A percentile compares a stretch with the other conserved stretches of the same genome.
phyloP scores from a whole-genome alignment of 2,329 filamentous ascomycete genomes.

The Coniochaeta ligniaria region DNA sequence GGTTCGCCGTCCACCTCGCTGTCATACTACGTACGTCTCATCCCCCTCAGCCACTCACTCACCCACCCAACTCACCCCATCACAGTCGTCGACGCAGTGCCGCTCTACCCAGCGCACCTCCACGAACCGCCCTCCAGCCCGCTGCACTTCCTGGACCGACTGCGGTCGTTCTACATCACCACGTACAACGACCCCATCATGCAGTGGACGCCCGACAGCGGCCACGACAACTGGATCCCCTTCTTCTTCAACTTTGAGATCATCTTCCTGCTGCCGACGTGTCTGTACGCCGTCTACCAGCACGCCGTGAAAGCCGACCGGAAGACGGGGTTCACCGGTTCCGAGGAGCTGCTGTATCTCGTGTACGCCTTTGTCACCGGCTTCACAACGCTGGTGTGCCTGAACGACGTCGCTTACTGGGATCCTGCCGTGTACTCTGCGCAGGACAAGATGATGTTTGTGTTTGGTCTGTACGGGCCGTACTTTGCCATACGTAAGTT shows the following conservation, averaged over 20 bases:
- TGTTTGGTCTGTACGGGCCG: constrained; percentile 42
- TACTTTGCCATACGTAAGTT: constrained; percentile 46
- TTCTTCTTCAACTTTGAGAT: constrained; percentile 44
- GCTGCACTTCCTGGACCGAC: constrained; percentile 36
- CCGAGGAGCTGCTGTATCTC: constrained; percentile 41
- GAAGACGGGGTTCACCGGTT: constrained; percentile 22
- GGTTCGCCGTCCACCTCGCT: constrained; percentile 22
- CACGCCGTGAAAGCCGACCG: constrained; percentile 20
- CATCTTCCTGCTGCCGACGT: constrained; percentile 41
- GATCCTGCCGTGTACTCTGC: constrained; percentile 34
- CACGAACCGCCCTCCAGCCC: constrained; percentile 33
- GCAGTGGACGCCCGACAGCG: constrained; percentile 23
- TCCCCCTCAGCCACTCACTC: not conserved
- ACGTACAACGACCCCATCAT: constrained; percentile 48
- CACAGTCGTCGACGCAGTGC: constrained; percentile 45
- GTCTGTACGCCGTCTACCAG: constrained; percentile 35
- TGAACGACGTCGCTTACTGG: constrained; percentile 42
- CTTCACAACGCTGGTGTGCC: constrained; percentile 43
- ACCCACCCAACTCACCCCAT: not conserved
- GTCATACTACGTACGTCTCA: constrained; percentile 21
- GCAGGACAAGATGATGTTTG: constrained; percentile 36
- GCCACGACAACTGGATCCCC: constrained; percentile 39
- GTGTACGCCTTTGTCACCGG: constrained; percentile 44
- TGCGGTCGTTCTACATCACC: constrained; percentile 39
- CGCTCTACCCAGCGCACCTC: constrained; percentile 42